A percentile compares a stretch with the other conserved stretches of the same genome.
phyloP scores from a whole-genome alignment of 768 basidiomycete genomes.

The Serendipita sp. region DNA sequence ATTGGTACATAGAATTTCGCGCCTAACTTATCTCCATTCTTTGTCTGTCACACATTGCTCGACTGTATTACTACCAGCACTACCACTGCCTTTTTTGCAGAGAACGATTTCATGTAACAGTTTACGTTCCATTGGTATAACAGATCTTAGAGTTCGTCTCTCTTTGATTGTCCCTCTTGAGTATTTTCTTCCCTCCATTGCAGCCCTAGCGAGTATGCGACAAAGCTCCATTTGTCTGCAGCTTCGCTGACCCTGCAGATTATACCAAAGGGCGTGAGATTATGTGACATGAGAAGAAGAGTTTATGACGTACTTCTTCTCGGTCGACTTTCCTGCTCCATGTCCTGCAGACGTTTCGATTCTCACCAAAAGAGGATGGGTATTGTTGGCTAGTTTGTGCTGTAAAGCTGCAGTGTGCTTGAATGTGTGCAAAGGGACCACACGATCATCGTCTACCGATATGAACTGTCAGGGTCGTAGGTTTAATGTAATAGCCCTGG shows the following conservation, averaged over 20 bases:
- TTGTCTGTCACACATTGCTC: neutral
- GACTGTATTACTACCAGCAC: neutral
- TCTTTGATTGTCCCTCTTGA: neutral
- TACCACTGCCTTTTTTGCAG: too few relatives aligned
- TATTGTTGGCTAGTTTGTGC: slow-evolving; percentile 44
- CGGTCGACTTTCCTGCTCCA: slow-evolving; percentile 64
- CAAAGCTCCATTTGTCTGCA: slow-evolving; percentile 65
- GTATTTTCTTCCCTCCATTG: slow-evolving; percentile 19
- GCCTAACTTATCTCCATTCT: neutral
- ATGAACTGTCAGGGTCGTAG: neutral
- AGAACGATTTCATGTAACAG: too few relatives aligned
- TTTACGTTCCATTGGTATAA: too few relatives aligned
- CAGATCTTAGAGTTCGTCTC: neutral
- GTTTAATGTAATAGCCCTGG: slow-evolving; percentile 9
- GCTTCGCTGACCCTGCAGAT: slow-evolving; percentile 50
- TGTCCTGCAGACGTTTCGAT: slow-evolving; percentile 72
- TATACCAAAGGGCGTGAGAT: neutral
- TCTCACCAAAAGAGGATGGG: slow-evolving; percentile 55
- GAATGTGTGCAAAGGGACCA: slow-evolving; percentile 77
- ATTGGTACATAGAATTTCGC: neutral
- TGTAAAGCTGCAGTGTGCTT: slow-evolving; percentile 71
- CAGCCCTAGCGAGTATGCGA: slow-evolving; percentile 46
- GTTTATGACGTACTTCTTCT: slow-evolving; percentile 34
- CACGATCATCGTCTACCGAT: slow-evolving; percentile 57
- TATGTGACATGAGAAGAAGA: too few relatives aligned